Evolutionary conservation across 805 yeast species (phyloP), one percentile per base, ranked within the genome.

Genomic region (Priceomyces fermenticarens): DNA sequence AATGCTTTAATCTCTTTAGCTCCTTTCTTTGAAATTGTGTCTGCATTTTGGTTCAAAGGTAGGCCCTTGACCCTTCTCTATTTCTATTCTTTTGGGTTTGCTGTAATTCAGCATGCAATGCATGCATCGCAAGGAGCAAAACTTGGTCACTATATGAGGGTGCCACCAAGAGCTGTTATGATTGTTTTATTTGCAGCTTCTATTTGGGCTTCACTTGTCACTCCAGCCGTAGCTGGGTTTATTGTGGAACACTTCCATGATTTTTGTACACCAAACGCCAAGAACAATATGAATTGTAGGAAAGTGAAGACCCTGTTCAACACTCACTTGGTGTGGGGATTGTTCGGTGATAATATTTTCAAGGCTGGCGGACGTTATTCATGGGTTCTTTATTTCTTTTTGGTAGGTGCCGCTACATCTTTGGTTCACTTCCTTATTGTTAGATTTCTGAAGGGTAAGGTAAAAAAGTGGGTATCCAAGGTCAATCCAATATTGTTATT

Each of bases 251-350:
- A 40, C 20, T 25, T 47, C 26, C 31, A 35, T 4, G 40, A 38
- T 35, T 36, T 44, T 11, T 47, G 51, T 23, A 30, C 46, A 4
- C 4, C 37, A 2, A 16, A 41, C 27, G 51, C 48, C 2, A 27
- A 33, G 17, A 47, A 46, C 35, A 32, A 46, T 33, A 44, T 46
- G 50, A 38, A 30, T 25, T 46, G 50, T 35, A 41, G 43, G 30
- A 41, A 37, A 20, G 27, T 32, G 3, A 41, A 32, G 32, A 42
- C 46, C 12, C 39, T 30, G 23, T 46, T 28, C 32, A 46, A 46
- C 32, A 36, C 32, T 10, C 48, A 46, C 32, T 44, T 46, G 33
- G 46, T 46, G 10, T 46, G 50, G 50, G 50, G 50, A 3, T 34
- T 46, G 16, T 44, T 45, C 28, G 51, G 48, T 10, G 36, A 39